Evolutionary conservation across 768 basidiomycete genomes (phyloP).

Genomic region (Mycena vulgaris): DNA sequence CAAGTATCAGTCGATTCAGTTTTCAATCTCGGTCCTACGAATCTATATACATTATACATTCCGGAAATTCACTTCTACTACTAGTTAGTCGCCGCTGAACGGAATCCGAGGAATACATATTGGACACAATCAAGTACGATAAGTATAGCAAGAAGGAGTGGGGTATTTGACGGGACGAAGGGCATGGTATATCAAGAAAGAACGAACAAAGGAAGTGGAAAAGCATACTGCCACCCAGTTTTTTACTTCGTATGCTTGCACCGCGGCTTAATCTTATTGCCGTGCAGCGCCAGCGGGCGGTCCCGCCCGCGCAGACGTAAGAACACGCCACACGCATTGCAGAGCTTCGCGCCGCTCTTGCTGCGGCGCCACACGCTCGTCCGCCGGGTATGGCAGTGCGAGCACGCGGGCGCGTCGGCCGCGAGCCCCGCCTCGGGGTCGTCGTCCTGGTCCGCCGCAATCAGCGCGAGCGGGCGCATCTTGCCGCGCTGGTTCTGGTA

Average conservation of each 20-base stretch:
- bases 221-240: no score
- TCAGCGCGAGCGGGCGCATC: constrained; percentile 22
- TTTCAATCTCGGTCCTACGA: no score
- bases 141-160: no score
- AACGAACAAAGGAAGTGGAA: no score
- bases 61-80: no score
- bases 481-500: constrained; percentile 26
- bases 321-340: constrained; percentile 29
- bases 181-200: no score
- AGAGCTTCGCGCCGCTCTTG: constrained; percentile 14
- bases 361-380: constrained; percentile 32
- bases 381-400: neutral
- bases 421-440: neutral
- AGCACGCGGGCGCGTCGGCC: constrained; percentile 16
- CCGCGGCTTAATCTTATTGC: constrained; percentile 18
- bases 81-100: no score
- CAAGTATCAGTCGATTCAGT: no score
- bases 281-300: constrained; percentile 12
- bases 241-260: constrained; percentile 16
- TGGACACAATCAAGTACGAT: no score
- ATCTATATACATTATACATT: no score
- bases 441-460: constrained; percentile 19
- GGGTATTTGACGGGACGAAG: no score
- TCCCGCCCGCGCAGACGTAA: constrained; percentile 15
- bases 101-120: no score